Percentiles rank a stretch among this genome's conserved stretches.
Evolutionary conservation across 2,329 filamentous ascomycete genomes (phyloP).

Genomic region (Shiraia sp.): DNA sequence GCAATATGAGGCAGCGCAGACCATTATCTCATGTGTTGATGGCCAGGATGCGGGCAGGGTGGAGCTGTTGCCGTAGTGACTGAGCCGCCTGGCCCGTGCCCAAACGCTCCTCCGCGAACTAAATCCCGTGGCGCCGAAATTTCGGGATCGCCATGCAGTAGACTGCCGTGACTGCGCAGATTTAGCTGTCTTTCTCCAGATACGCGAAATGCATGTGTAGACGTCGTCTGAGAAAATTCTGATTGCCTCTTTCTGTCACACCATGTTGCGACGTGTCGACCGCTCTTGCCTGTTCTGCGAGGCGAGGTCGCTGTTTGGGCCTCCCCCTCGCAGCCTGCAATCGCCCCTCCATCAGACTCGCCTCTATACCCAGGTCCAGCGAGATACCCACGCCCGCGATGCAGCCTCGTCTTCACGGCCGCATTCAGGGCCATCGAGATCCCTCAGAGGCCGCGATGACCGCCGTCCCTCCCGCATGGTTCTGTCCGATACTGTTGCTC

Average conservation of each 20-base stretch:
- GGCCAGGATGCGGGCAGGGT: constrained; percentile 23
- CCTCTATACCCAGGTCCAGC: constrained; percentile 39
- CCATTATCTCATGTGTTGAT: constrained; percentile 26
- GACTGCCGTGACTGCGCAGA: no score
- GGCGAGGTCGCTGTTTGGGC: constrained; percentile 30
- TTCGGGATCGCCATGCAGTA: constrained; percentile 8
- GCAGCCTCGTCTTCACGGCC: neutral
- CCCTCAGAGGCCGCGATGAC: constrained; percentile 32
- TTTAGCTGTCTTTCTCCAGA: no score
- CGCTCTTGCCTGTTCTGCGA: constrained; percentile 51
- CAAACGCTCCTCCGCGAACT: neutral
- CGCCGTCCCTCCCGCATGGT: constrained; percentile 54
- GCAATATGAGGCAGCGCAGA: constrained; percentile 22
- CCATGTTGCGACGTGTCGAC: constrained; percentile 36
- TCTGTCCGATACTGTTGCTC: constrained; percentile 48
- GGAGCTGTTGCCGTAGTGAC: constrained; percentile 25
- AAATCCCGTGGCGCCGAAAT: neutral
- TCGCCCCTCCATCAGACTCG: constrained; percentile 44
- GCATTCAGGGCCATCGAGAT: constrained; percentile 11
- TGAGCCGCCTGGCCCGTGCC: neutral
- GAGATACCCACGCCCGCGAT: constrained; percentile 8
- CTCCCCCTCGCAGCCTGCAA: constrained; percentile 27
- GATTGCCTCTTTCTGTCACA: no score
- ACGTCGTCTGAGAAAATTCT: no score
- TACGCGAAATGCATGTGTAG: no score